Conservation (phyloP, 148 eudicot species). For the Rhododendron molle region DNA sequence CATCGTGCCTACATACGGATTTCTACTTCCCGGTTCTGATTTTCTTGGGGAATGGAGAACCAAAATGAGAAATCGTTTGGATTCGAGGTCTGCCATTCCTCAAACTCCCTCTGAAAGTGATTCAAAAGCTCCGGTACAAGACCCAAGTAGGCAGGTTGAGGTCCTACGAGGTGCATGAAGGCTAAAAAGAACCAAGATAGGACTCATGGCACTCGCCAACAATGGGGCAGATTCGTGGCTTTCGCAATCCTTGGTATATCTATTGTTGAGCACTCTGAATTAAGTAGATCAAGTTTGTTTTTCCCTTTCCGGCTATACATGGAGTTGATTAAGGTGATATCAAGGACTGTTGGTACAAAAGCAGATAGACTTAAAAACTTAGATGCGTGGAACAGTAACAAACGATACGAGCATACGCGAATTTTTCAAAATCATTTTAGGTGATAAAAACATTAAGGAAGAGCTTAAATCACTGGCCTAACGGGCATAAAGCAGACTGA, state of each 20-base stretch:
- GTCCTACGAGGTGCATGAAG: no score
- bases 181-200: no score
- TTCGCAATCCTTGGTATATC: no score
- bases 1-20: neutral
- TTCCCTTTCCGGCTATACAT: neutral
- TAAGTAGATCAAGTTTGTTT: neutral
- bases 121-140: no score
- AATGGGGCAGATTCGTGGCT: no score
- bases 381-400: neutral
- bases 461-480: no score
- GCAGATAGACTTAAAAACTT: neutral
- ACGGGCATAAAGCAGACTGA: no score
- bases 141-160: no score
- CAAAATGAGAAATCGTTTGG: neutral
- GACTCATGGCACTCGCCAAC: no score
- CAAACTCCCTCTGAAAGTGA: neutral
- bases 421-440: neutral
- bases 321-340: neutral
- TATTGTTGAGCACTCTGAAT: neutral
- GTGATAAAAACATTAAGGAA: no score
- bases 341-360: neutral
- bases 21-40: neutral
- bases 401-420: no score
- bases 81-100: neutral
- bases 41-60: neutral